These are phyloP conservation scores for Anaeromyces robustus DNA, from an alignment of 192 early-diverging fungal genomes.

Conservation along the genomic window DNA sequence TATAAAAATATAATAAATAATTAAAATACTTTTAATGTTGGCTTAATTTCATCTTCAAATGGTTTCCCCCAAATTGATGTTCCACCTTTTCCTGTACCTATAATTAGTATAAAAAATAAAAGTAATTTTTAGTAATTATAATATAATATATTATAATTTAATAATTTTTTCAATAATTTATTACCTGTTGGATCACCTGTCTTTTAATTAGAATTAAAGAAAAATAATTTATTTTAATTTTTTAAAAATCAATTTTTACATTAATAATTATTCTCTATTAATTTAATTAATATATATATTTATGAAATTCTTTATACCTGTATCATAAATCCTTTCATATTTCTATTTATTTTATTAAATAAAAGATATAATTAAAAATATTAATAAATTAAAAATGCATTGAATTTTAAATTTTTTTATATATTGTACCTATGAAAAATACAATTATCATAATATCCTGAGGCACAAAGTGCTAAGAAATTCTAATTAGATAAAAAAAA, in stretches of 20 bases:
- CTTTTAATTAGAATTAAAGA: no score
- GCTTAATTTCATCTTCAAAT: slow-evolving; percentile 67
- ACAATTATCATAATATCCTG: slow-evolving; percentile 77
- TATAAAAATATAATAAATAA: not conserved
- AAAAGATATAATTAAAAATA: no score
- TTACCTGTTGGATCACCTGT: slow-evolving; percentile 67
- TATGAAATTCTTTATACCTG: slow-evolving; percentile 21
- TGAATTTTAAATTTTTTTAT: not conserved
- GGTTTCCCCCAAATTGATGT: slow-evolving; percentile 68
- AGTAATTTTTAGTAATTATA: not conserved
- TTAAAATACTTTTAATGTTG: slow-evolving; percentile 45
- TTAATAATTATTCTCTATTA: not conserved
- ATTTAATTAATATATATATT: not conserved
- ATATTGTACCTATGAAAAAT: slow-evolving; percentile 50
- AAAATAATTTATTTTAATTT: slow-evolving; percentile 2
- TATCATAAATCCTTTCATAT: slow-evolving; percentile 75
- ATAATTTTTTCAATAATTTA: no score
- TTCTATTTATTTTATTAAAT: slow-evolving; percentile 28
- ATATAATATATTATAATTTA: no score
- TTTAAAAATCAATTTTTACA: not conserved
- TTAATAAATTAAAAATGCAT: not conserved
- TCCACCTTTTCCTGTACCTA: slow-evolving; percentile 68
- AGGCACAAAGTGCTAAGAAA: slow-evolving; percentile 90
- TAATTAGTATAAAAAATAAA: not conserved
- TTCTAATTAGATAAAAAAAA: slow-evolving; percentile 35